Base-by-base conservation (phyloP, 345 rosid genomes). In the Gossypium stocksii region DNA sequence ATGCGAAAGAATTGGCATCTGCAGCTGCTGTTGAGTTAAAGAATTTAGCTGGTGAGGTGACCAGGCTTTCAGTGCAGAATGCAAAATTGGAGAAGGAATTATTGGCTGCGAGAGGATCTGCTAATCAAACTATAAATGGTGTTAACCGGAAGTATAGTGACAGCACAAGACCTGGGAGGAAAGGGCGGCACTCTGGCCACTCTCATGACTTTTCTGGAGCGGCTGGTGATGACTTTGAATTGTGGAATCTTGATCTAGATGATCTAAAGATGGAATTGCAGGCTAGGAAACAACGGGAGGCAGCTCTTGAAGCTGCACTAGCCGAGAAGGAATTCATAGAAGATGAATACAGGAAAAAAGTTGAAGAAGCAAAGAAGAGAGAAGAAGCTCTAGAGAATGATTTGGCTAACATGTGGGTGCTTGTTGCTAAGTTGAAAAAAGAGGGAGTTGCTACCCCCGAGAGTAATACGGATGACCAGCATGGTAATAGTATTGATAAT, bases 11-110 rank as follows among this genome's bases (percentile, higher is more conserved):
- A 82, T 79, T 96, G 78, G 99, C 99, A 0, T 91, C 99, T 83
- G 99, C 99, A 76, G 99, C 99, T 41, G 99, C 99, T 34, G 93
- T 96, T 77, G 99, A 96, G 85, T 85, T 96, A 65, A 96, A 96
- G 86, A 96, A 90, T 77, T 89, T 96, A 76, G 99, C 98, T 60
- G 82, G 86, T 49, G 97, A 96, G 85, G 98, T 96, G 64, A 93
- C 99, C 57, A 93, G 87, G 78, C 84, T 93, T 56, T 91, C 98
- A 4, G 74, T 91, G 70, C 97, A 87, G 80, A 93, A 90, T 73
- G 85, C 89, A 56, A 96, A 93, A 77, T 80, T 91, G 54, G 98
- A 92, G 70, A 93, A 93, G 74, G 98, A 93, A 62, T 66, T 93
- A 72, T 59, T 78, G 81, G 85, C 94, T 74, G 85, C 93, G 17